Evolutionary conservation across 2,329 filamentous ascomycete genomes (phyloP).

Genomic region (Plenodomus lindquistii): DNA sequence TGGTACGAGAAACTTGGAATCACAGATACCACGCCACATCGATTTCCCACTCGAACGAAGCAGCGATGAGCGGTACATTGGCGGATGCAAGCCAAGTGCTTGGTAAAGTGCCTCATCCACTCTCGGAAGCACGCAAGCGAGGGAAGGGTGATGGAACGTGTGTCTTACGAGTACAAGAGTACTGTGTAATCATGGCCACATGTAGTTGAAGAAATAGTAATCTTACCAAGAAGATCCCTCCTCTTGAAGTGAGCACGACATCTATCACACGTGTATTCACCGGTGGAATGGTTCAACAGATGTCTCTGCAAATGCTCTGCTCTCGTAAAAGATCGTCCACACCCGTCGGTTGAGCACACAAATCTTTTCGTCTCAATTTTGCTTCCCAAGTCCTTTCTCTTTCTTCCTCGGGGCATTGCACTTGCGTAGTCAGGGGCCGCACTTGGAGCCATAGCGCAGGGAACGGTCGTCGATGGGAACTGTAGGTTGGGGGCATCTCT

Average conservation of each 20-base stretch:
- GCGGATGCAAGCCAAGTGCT: too few relatives aligned
- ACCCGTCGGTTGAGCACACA: constrained; percentile 75
- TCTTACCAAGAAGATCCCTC: constrained; percentile 61
- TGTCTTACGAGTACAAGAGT: constrained; percentile 5
- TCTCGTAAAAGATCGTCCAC: constrained; percentile 91
- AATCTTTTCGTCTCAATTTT: constrained; percentile 57
- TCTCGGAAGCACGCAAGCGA: neutral
- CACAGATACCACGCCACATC: neutral
- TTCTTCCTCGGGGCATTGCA: constrained; percentile 63
- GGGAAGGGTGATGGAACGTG: constrained; percentile 5
- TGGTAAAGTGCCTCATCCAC: neutral
- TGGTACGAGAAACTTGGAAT: too few relatives aligned
- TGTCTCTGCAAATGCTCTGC: constrained; percentile 96
- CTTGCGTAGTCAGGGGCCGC: constrained; percentile 12
- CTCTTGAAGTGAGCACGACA: constrained; percentile 66
- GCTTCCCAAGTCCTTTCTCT: constrained; percentile 55
- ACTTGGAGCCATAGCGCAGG: constrained; percentile 21
- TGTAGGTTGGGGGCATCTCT: constrained; percentile 35
- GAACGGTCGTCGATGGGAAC: constrained; percentile 14
- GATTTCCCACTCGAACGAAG: too few relatives aligned
- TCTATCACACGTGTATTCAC: constrained; percentile 59
- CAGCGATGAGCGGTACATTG: too few relatives aligned
- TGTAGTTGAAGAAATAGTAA: too few relatives aligned
- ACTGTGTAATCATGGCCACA: neutral
- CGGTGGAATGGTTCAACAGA: constrained; percentile 78